A percentile compares a stretch with the other conserved stretches of the same genome.
Conservation (phyloP, 192 early-diverging fungal species). For the Linnemannia exigua region DNA sequence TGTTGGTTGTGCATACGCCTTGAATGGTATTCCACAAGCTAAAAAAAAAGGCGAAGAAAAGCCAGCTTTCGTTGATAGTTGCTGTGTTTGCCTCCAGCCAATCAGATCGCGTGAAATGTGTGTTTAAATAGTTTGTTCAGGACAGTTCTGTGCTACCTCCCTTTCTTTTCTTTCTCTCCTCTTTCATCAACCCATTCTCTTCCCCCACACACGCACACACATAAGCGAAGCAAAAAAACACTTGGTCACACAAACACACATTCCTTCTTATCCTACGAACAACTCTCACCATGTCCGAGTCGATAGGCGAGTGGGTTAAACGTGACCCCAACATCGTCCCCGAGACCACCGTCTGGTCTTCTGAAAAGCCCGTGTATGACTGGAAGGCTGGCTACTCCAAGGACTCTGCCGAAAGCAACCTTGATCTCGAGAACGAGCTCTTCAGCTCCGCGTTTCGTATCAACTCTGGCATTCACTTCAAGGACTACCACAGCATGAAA, state of each 20-base stretch:
- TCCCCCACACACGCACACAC: not conserved
- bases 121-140: not conserved
- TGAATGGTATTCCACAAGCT: not conserved
- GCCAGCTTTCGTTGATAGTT: not conserved
- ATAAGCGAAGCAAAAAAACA: not conserved
- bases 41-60: not conserved
- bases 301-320: slow-evolving; percentile 38
- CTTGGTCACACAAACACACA: not conserved
- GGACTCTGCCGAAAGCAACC: slow-evolving; percentile 72
- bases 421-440: slow-evolving; percentile 72
- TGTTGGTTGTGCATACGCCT: not conserved
- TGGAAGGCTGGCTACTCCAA: slow-evolving; percentile 67
- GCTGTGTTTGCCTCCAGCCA: not conserved
- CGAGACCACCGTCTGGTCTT: slow-evolving; percentile 59
- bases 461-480: slow-evolving; percentile 83
- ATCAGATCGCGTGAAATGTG: not conserved
- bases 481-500: slow-evolving; percentile 81
- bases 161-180: not conserved
- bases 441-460: slow-evolving; percentile 72
- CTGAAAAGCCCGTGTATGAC: slow-evolving; percentile 62
- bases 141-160: not conserved
- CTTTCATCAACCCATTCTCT: not conserved
- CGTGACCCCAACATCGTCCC: slow-evolving; percentile 35
- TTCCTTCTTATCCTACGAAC: too few species aligned
- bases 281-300: not conserved